These are phyloP conservation scores for Scheffersomyces lignicola DNA, from an alignment of 1,139 yeast species.

Conservation along the genomic window DNA sequence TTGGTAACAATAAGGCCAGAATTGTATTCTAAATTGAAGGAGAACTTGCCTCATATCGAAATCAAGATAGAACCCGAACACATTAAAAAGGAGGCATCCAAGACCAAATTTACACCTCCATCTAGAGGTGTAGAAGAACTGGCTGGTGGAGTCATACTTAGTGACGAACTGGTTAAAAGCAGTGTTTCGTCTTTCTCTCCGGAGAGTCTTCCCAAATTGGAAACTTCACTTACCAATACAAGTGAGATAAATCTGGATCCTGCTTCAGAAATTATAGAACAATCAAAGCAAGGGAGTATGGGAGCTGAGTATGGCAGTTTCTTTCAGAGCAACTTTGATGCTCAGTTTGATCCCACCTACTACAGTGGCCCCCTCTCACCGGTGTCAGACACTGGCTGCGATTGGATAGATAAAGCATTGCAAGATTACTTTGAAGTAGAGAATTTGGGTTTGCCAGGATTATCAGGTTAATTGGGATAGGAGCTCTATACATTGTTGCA, in stretches of 20 bases:
- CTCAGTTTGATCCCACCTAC: conserved; percentile 9
- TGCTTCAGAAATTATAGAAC: not conserved
- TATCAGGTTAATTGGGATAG: too few species aligned
- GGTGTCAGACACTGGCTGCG: conserved; percentile 50
- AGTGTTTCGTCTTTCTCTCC: conserved; percentile 2
- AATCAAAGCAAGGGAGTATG: not conserved
- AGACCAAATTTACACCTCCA: not conserved
- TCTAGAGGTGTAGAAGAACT: not conserved
- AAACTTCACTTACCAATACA: conserved; percentile 2
- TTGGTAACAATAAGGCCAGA: conserved; percentile 28
- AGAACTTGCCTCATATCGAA: conserved; percentile 17
- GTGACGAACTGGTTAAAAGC: conserved; percentile 1
- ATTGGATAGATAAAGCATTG: conserved; percentile 48
- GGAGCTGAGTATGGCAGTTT: conserved; percentile 2
- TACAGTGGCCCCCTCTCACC: conserved; percentile 26
- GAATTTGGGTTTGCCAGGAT: conserved; percentile 3
- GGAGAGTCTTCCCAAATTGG: not conserved
- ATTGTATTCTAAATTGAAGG: conserved; percentile 22
- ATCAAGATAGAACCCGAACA: conserved; percentile 11
- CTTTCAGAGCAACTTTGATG: conserved; percentile 3
- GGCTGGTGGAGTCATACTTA: not conserved
- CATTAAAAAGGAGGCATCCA: not conserved
- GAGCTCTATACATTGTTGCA: too few species aligned
- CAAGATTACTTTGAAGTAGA: conserved; percentile 18
- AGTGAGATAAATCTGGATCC: not conserved